Evolutionary conservation across 768 basidiomycete genomes (phyloP).

Genomic region (Paxillus rubicundulus): DNA sequence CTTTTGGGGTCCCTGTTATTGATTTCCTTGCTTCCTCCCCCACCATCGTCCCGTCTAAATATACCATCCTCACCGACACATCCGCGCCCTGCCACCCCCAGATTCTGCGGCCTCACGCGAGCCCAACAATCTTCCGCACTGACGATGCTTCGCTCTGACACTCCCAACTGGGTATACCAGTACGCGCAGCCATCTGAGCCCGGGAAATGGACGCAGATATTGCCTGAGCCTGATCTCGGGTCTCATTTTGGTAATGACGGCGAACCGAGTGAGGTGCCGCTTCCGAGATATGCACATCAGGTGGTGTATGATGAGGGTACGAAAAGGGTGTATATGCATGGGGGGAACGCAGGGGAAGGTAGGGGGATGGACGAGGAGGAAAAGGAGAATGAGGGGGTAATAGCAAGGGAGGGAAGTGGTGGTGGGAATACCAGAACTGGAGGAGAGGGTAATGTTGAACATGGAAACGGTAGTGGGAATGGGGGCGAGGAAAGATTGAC

Average conservation of each 20-base stretch:
- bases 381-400: constrained; percentile 21
- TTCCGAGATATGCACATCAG: constrained; percentile 74
- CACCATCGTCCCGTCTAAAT: background rate
- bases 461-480: background rate
- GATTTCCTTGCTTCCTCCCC: background rate
- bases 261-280: constrained; percentile 40
- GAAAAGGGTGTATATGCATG: constrained; percentile 65
- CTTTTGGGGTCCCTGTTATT: background rate
- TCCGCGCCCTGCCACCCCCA: constrained; percentile 19
- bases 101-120: constrained; percentile 62
- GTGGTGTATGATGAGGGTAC: constrained; percentile 65
- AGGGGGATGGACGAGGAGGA: constrained; percentile 17
- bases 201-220: constrained; percentile 63
- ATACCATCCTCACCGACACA: background rate
- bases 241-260: background rate
- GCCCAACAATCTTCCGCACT: constrained; percentile 36
- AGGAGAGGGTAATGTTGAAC: constrained; percentile 13
- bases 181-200: constrained; percentile 50
- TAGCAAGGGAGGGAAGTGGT: constrained; percentile 1
- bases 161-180: constrained; percentile 67
- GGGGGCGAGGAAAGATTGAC: constrained; percentile 7
- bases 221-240: constrained; percentile 33
- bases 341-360: constrained; percentile 64
- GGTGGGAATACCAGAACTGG: constrained; percentile 1
- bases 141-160: constrained; percentile 44